These are phyloP conservation scores for Mortierella sp. DNA, from an alignment of 371 early-diverging fungal genomes.

Conservation along the genomic window DNA sequence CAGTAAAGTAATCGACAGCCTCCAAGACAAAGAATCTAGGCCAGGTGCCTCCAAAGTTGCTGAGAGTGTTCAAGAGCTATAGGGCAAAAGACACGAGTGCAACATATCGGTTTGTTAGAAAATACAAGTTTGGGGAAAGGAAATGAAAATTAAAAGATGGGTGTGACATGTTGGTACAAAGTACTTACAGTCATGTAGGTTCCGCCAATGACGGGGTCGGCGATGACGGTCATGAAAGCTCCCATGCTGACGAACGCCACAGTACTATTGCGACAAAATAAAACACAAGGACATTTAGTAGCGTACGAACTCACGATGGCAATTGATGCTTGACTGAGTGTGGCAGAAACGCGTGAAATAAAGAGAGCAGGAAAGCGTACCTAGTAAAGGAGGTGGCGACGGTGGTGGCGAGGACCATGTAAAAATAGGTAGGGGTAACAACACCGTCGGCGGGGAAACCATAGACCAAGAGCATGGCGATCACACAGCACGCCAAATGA, in stretches of 20 bases:
- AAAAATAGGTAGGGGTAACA: slow-evolving; percentile 81
- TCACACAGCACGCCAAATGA: slow-evolving; percentile 80
- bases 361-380: slow-evolving; percentile 39
- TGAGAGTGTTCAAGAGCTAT: slow-evolving; percentile 92
- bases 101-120: background rate
- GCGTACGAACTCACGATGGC: background rate
- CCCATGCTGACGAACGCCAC: slow-evolving; percentile 97
- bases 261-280: slow-evolving; percentile 69
- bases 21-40: slow-evolving; percentile 94
- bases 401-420: slow-evolving; percentile 83
- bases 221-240: slow-evolving; percentile 94
- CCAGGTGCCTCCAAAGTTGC: slow-evolving; percentile 99
- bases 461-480: slow-evolving; percentile 90
- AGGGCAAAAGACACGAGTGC: background rate
- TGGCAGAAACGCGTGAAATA: background rate
- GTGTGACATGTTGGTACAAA: background rate
- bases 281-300: background rate
- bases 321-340: background rate
- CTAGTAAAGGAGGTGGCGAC: slow-evolving; percentile 90
- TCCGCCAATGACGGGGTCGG: slow-evolving; percentile 97
- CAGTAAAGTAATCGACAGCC: slow-evolving; percentile 93
- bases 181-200: slow-evolving; percentile 95
- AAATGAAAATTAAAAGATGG: background rate
- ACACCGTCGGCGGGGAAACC: slow-evolving; percentile 80
- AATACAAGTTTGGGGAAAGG: background rate